Conservation (phyloP, 345 rosid genomes). For the Pistacia atlantica region DNA sequence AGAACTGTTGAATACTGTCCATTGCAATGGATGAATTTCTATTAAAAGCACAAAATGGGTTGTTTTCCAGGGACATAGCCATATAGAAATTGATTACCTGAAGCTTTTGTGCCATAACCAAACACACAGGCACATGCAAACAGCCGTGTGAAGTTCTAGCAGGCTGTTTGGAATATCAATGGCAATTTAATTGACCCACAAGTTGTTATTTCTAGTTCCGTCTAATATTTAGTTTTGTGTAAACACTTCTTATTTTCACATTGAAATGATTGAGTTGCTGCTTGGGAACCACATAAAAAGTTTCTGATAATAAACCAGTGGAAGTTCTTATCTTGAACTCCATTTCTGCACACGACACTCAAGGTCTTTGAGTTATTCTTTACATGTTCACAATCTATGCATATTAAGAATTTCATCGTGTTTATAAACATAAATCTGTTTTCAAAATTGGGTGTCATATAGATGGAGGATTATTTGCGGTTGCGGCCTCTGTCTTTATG, state of each 20-base stretch:
- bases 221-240: background rate
- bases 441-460: background rate
- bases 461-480: background rate
- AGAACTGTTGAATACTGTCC: too few species aligned
- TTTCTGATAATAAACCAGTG: background rate
- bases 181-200: background rate
- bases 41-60: too few species aligned
- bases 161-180: background rate
- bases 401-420: too few species aligned
- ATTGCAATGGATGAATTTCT: too few species aligned
- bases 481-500: background rate
- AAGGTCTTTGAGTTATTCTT: background rate
- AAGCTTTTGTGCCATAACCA: background rate
- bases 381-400: background rate
- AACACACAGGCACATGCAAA: too few species aligned
- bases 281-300: background rate
- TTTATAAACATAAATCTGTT: too few species aligned
- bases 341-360: background rate
- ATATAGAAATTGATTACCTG: background rate
- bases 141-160: background rate
- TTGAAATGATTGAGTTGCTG: background rate
- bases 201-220: background rate
- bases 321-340: background rate
- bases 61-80: background rate
- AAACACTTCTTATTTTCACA: background rate